A percentile compares a stretch with the other conserved stretches of the same genome.
These are phyloP conservation scores for Bruguiera sexangula DNA, from an alignment of 345 rosid species.

Conservation along the genomic window DNA sequence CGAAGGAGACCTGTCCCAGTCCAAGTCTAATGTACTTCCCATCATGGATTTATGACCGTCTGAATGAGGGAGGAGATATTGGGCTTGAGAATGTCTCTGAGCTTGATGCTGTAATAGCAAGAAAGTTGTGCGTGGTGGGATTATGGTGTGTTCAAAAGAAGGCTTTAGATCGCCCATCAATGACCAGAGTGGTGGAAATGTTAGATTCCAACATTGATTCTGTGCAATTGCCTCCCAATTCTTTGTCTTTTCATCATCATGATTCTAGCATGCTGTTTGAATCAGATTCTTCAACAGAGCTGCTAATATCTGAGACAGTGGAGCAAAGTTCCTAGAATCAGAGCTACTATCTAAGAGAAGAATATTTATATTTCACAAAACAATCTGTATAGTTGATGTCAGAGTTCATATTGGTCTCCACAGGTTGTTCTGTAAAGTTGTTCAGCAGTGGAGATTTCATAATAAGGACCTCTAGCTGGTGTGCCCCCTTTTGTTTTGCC, in stretches of 20 bases:
- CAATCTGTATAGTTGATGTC: neutral
- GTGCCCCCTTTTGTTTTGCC: no score
- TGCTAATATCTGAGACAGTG: conserved; percentile 17
- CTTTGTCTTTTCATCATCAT: conserved; percentile 20
- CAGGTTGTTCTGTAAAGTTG: no score
- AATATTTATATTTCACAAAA: neutral
- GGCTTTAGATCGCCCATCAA: conserved; percentile 33
- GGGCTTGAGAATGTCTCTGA: conserved; percentile 20
- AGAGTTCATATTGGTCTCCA: neutral
- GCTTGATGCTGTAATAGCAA: conserved; percentile 22
- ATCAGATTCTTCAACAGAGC: conserved; percentile 22
- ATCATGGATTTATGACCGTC: conserved; percentile 25
- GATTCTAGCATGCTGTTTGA: neutral
- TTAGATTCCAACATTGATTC: conserved; percentile 20
- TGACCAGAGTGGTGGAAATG: conserved; percentile 38
- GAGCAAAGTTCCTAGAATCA: conserved; percentile 15
- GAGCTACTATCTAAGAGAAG: neutral
- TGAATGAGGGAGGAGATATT: conserved; percentile 21
- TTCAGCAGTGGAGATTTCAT: no score
- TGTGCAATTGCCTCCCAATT: conserved; percentile 32
- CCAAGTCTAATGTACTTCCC: conserved; percentile 8
- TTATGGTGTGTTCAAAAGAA: conserved; percentile 38
- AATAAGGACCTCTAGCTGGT: no score
- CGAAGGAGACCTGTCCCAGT: neutral
- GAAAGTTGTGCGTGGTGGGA: conserved; percentile 33